phyloP scores from a whole-genome alignment of 2,329 filamentous ascomycete species.

The Phaeosphaeriaceae sp. region DNA sequence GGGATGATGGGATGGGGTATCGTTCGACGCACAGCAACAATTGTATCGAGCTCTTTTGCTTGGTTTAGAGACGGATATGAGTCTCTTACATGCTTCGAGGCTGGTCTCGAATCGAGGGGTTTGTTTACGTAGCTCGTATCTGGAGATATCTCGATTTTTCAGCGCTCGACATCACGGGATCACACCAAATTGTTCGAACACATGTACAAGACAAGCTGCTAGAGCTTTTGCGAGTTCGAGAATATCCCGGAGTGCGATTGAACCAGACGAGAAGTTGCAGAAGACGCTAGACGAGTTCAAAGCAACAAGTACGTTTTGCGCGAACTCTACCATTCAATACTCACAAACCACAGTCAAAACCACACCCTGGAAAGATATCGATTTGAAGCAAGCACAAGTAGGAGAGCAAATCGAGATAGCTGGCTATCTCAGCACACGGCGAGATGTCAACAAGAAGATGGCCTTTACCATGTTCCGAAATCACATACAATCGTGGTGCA shows the following conservation, averaged over 20 bases:
- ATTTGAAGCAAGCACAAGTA: constrained; percentile 13
- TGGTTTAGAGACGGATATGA: constrained; percentile 20
- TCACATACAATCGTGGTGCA: constrained; percentile 51
- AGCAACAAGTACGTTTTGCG: constrained; percentile 32
- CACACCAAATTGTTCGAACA: constrained; percentile 15
- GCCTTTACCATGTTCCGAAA: constrained; percentile 70
- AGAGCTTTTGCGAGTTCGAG: constrained; percentile 23
- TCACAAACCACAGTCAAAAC: constrained; percentile 19
- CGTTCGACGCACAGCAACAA: neutral
- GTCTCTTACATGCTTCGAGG: constrained; percentile 26
- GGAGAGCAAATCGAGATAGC: constrained; percentile 13
- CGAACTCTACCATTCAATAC: neutral
- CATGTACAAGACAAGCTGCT: constrained; percentile 13
- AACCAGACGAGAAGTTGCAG: constrained; percentile 24
- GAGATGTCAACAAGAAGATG: constrained; percentile 72
- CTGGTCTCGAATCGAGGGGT: constrained; percentile 16
- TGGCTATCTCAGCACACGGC: constrained; percentile 75
- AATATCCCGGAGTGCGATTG: constrained; percentile 1
- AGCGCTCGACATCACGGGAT: constrained; percentile 40
- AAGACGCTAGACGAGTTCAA: constrained; percentile 42
- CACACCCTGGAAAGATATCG: constrained; percentile 13
- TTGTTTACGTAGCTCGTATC: constrained; percentile 38
- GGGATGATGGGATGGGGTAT: neutral
- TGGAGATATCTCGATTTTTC: constrained; percentile 43
- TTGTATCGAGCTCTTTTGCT: neutral